A percentile compares a stretch with the other conserved stretches of the same genome.
These are phyloP conservation scores for Actinomucor elegans DNA, from an alignment of 371 early-diverging fungal species.

Conservation along the genomic window DNA sequence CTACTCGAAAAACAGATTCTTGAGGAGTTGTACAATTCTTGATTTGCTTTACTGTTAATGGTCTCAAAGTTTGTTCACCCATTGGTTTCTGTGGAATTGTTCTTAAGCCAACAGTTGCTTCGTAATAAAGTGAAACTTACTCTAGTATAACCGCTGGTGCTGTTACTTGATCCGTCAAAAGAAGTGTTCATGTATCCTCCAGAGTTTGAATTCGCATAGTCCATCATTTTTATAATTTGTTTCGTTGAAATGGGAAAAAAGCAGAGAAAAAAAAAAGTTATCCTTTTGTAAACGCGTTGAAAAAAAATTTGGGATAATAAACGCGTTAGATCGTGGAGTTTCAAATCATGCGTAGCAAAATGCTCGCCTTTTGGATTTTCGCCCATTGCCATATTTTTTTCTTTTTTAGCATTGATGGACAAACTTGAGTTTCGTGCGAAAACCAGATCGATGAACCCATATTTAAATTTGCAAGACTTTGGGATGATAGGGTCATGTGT, in stretches of 20 bases:
- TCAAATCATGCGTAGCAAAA: no score
- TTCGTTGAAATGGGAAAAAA: background rate
- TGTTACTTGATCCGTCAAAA: slow-evolving; percentile 1
- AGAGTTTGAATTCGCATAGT: background rate
- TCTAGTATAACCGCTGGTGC: background rate
- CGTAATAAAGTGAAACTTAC: background rate
- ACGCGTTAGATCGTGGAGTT: no score
- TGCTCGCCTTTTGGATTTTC: no score
- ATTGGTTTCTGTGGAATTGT: slow-evolving; percentile 27
- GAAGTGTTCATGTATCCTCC: slow-evolving; percentile 9
- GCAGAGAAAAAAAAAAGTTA: background rate
- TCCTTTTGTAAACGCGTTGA: no score
- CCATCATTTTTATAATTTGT: slow-evolving; percentile 2
- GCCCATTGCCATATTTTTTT: no score
- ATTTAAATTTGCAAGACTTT: no score
- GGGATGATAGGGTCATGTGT: no score
- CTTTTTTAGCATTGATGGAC: no score
- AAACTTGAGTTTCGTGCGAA: no score
- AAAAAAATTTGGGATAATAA: no score
- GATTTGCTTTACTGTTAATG: slow-evolving; percentile 79
- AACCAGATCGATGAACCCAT: no score
- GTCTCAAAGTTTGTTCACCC: slow-evolving; percentile 57
- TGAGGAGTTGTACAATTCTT: slow-evolving; percentile 33
- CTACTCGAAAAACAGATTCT: slow-evolving; percentile 61
- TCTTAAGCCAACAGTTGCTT: background rate